phyloP scores from a whole-genome alignment of 805 yeast genomes.

The Cyberlindnera nakhonratchasimensis region DNA sequence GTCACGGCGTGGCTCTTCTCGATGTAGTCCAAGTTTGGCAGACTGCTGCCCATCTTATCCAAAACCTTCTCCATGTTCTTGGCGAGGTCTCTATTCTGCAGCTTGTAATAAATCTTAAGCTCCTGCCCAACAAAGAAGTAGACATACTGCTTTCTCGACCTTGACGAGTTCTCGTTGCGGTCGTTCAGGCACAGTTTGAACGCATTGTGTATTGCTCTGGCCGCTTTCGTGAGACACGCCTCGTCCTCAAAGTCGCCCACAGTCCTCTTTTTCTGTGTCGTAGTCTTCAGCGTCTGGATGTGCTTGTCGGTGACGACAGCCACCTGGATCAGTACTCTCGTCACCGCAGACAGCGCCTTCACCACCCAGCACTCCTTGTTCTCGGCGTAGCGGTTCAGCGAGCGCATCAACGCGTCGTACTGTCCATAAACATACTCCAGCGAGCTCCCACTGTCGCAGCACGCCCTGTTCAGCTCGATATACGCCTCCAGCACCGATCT shows the following conservation, averaged over 20 bases:
- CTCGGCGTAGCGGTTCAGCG: constrained; percentile 52
- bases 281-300: constrained; percentile 21
- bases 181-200: constrained; percentile 79
- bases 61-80: constrained; percentile 71
- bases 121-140: constrained; percentile 69
- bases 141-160: constrained; percentile 58
- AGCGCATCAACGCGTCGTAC: constrained; percentile 40
- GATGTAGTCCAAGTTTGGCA: constrained; percentile 46
- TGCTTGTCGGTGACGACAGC: constrained; percentile 26
- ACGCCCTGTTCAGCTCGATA: constrained; percentile 21
- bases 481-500: constrained; percentile 14
- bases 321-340: constrained; percentile 35
- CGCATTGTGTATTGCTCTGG: constrained; percentile 64
- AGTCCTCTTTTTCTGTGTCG: constrained; percentile 1
- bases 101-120: constrained; percentile 62
- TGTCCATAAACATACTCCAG: constrained; percentile 29
- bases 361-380: constrained; percentile 51
- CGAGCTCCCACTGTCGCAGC: constrained; percentile 30
- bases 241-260: constrained; percentile 29
- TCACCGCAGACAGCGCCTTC: constrained; percentile 37
- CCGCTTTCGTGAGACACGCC: constrained; percentile 47
- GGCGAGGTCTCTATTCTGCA: constrained; percentile 69
- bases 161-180: constrained; percentile 47
- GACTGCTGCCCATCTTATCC: constrained; percentile 45
- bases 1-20: constrained; percentile 54